These are phyloP conservation scores for Sarocladiaceae sp. DNA, from an alignment of 2,329 filamentous ascomycete genomes.

Conservation along the genomic window DNA sequence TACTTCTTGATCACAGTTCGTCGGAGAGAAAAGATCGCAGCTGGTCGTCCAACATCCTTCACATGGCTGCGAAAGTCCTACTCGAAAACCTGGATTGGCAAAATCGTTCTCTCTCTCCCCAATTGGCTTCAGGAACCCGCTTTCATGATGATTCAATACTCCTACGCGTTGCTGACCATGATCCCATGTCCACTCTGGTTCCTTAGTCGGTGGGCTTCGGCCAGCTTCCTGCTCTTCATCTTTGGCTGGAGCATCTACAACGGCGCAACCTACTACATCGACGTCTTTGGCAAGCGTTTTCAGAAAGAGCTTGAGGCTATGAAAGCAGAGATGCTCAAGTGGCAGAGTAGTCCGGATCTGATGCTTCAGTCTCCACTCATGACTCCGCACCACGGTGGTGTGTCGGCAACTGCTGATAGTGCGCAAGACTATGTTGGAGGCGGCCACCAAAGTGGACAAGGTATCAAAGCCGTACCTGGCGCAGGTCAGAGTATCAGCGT, in stretches of 20 bases:
- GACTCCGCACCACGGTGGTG: conserved; percentile 17
- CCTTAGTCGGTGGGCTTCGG: conserved; percentile 74
- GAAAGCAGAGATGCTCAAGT: conserved; percentile 81
- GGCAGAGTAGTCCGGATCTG: conserved; percentile 61
- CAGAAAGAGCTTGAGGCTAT: conserved; percentile 91
- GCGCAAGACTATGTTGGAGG: not conserved
- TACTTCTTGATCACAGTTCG: conserved; percentile 94
- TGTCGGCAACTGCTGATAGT: not conserved
- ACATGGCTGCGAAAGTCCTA: conserved; percentile 95
- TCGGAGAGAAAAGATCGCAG: conserved; percentile 90
- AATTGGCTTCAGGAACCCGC: conserved; percentile 71
- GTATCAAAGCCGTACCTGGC: not conserved
- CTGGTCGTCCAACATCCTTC: conserved; percentile 90
- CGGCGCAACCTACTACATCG: conserved; percentile 95
- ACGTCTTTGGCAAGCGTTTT: conserved; percentile 94
- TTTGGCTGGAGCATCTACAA: conserved; percentile 97
- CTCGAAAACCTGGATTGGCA: conserved; percentile 82
- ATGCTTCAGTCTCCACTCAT: conserved; percentile 29
- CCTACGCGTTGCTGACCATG: conserved; percentile 87
- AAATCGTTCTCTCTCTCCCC: conserved; percentile 73
- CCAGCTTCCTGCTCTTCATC: conserved; percentile 69
- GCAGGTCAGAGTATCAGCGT: conserved; percentile 25
- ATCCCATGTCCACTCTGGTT: conserved; percentile 94
- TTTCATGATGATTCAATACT: conserved; percentile 95
- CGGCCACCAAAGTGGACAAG: not conserved